Conservation (phyloP, 805 yeast genomes). For the Nakazawaea ambrosiae region DNA sequence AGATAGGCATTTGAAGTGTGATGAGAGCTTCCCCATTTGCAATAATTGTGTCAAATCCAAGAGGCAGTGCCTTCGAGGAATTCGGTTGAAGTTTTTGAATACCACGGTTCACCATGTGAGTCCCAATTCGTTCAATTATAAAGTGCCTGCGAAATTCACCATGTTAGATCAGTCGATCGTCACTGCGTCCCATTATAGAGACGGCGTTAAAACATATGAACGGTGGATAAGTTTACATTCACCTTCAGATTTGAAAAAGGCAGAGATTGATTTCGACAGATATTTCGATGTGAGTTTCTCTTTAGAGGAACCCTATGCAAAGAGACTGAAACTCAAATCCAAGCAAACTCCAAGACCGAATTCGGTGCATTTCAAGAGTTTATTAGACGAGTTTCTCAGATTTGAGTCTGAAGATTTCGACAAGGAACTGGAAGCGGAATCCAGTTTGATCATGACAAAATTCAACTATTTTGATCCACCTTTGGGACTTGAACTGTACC, state of each 20-base stretch:
- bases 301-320: conserved; percentile 14
- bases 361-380: conserved; percentile 11
- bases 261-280: conserved; percentile 7
- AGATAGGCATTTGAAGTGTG: conserved; percentile 62
- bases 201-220: conserved; percentile 26
- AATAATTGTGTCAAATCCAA: conserved; percentile 45
- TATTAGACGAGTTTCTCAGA: conserved; percentile 4
- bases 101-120: conserved; percentile 5
- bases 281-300: conserved; percentile 5
- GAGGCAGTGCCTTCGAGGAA: conserved; percentile 39
- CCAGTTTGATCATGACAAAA: background rate
- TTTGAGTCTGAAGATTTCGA: conserved; percentile 1
- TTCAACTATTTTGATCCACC: conserved; percentile 9
- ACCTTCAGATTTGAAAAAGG: conserved; percentile 7
- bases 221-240: conserved; percentile 21
- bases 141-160: background rate
- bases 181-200: conserved; percentile 30
- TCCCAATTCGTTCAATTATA: conserved; percentile 1
- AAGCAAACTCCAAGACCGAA: conserved; percentile 23
- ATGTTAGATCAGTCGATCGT: conserved; percentile 38
- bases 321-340: background rate
- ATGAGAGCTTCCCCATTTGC: conserved; percentile 56
- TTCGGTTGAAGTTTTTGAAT: conserved; percentile 34
- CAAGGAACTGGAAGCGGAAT: background rate
- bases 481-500: background rate